Evolutionary conservation across 495 filamentous ascomycete genomes (phyloP), one percentile per base, ranked within the genome.

Genomic region (Neurospora sp.): DNA sequence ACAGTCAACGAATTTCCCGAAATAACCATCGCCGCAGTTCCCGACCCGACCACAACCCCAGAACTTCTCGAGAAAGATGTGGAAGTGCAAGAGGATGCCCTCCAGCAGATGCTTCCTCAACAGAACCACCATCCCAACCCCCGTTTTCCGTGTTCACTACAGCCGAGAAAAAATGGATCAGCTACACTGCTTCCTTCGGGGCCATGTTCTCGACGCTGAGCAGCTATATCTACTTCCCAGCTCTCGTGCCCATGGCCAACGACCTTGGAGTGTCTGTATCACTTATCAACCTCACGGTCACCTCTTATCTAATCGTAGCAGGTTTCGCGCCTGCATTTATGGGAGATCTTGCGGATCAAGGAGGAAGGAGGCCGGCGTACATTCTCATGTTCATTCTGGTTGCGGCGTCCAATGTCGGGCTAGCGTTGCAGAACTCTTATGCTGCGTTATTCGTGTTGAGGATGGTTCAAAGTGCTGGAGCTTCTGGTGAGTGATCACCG

Each of bases 181-280:
- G 83, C 38, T 72, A 75, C 72, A 74, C 81, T 31, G 76, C 77
- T 16, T 72, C 79, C 42, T 78, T 77, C 22, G 77, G 74, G 0
- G 78, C 73, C 39, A 76, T 76, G 77, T 82, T 83, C 73, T 80
- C 77, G 5, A 81, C 77, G 0, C 70, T 82, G 5, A 82, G 77
- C 74, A 83, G 83, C 73, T 86, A 46, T 73, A 91, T 91, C 44
- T 92, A 92, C 77, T 89, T 87, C 73, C 89, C 89, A 2, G 86
- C 88, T 0, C 76, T 92, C 35, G 83, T 80, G 2, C 80, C 79
- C 0, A 73, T 90, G 14, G 78, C 86, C 0, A 16, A 73, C 0
- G 81, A 85, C 65, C 80, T 88, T 22, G 39, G 84, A n/a, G 82
- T 88, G 3, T 84, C 84, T 0, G 73, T 80, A 0, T 76, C 77